Evolutionary conservation across 371 early-diverging fungal species (phyloP), one percentile per base, ranked within the genome.

Genomic region (Basidiobolus meristosporus): DNA sequence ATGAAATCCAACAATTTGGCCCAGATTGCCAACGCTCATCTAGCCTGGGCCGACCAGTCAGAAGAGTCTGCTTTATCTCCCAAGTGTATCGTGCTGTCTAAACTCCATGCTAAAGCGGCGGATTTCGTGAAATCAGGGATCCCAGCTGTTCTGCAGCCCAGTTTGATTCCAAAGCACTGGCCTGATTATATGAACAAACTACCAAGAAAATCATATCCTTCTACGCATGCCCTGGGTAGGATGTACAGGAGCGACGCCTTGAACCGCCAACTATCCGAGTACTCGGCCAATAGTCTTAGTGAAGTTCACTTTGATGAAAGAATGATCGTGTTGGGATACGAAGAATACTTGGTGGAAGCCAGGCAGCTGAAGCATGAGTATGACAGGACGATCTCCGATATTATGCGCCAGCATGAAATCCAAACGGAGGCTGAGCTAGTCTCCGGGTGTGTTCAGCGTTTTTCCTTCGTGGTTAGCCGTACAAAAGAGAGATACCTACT

Each of bases 171-270:
- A 0, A 48, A 40, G 7, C 31, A 35, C 2, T 82, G 64, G 41
- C 90, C 90, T 1, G 84, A 84, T 48, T 89, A 78, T 44, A 81
- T 89, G 84, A 65, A 80, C 38, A 76, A 77, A 46, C 53, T 57
- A 3, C 57, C 57, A 21, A 68, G 70, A 38, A 46, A 47, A 6
- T 47, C 52, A 0, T 85, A 84, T 45, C 5, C 11, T 1, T 77
- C 78, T 2, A 41, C 48, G 31, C 69, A 76, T 31, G 68, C 73
- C 1, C 45, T 80, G 1, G 82, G 82, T 0, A 44, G 40, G 2
- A 65, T 88, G 1, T 85, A 67, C 46, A 60, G 81, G 9, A 38
- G 40, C n/a, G n/a, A n/a, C 3, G 39, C 39, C n/a, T 29, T 38
- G 10, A n/a, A n/a, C n/a, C n/a, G n/a, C n/a, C n/a, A n/a, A n/a